Conservation (phyloP, 2,329 filamentous ascomycete genomes). For the Fusarium sp. region DNA sequence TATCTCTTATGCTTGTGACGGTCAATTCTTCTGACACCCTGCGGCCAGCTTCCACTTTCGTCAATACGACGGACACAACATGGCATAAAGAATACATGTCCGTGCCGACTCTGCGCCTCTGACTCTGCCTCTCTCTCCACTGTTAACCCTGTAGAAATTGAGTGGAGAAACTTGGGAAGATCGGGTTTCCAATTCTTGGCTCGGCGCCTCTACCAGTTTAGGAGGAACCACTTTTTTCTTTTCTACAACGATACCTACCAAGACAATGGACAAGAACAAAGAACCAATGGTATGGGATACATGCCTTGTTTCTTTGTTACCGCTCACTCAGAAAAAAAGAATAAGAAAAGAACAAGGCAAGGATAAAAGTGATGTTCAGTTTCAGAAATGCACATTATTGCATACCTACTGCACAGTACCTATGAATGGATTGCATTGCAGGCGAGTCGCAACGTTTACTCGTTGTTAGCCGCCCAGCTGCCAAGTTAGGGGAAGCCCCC, state of each 20-base stretch:
- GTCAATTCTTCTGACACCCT: background rate
- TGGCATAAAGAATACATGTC: constrained; percentile 8
- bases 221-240: constrained; percentile 25
- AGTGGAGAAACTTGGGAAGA: constrained; percentile 18
- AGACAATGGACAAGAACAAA: background rate
- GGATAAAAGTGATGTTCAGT: background rate
- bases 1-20: background rate
- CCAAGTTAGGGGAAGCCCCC: constrained; percentile 16
- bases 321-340: background rate
- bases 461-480: constrained; percentile 30
- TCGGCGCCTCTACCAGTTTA: constrained; percentile 15
- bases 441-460: background rate
- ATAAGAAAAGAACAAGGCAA: background rate
- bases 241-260: constrained; percentile 1
- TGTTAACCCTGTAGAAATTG: background rate
- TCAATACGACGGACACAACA: background rate
- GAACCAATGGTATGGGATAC: constrained; percentile 6
- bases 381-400: background rate
- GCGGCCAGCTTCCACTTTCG: background rate
- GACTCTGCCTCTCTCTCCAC: background rate
- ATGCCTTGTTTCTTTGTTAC: background rate
- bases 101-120: constrained; percentile 5
- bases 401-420: background rate
- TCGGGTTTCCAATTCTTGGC: constrained; percentile 32
- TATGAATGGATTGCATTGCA: constrained; percentile 1